phyloP scores from a whole-genome alignment of 1,284 basidiomycete genomes.

The Leccinum pseudoinsigne region DNA sequence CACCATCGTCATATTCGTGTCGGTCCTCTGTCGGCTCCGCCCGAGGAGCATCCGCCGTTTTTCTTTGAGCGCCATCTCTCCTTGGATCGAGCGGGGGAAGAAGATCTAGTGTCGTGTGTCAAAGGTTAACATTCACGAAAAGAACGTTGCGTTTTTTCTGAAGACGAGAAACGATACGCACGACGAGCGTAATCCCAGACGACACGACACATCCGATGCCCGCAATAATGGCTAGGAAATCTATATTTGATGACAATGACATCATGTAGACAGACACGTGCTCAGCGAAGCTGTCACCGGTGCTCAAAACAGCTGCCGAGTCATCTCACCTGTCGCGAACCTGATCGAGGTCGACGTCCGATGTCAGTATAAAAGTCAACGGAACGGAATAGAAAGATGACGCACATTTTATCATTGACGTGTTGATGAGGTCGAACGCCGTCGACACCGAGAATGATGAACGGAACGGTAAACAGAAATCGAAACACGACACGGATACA shows the following conservation, averaged over 20 bases:
- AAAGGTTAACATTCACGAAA: not conserved
- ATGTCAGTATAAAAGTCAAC: not conserved
- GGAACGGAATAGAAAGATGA: constrained; percentile 1
- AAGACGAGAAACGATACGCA: constrained; percentile 34
- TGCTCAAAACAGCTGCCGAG: not conserved
- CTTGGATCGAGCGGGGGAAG: constrained; percentile 71
- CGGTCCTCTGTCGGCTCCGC: not conserved
- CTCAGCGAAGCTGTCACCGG: not conserved
- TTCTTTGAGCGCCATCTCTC: constrained; percentile 55
- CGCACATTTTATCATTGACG: constrained; percentile 60
- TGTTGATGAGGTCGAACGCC: constrained; percentile 59
- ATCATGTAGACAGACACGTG: not conserved
- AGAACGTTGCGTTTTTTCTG: not conserved
- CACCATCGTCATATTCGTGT: not conserved
- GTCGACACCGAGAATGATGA: constrained; percentile 65
- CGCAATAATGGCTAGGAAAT: constrained; percentile 58
- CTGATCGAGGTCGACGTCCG: constrained; percentile 23
- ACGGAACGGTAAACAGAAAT: constrained; percentile 61
- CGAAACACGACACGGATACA: constrained; percentile 69
- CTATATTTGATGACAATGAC: constrained; percentile 30
- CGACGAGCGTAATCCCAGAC: constrained; percentile 71
- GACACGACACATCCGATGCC: constrained; percentile 64
- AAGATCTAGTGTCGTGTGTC: constrained; percentile 53
- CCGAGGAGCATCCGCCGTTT: constrained; percentile 32
- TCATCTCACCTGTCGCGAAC: constrained; percentile 30